Evolutionary conservation across 73 alveolate species (phyloP).

Genomic region (Blepharisma japonicum): DNA sequence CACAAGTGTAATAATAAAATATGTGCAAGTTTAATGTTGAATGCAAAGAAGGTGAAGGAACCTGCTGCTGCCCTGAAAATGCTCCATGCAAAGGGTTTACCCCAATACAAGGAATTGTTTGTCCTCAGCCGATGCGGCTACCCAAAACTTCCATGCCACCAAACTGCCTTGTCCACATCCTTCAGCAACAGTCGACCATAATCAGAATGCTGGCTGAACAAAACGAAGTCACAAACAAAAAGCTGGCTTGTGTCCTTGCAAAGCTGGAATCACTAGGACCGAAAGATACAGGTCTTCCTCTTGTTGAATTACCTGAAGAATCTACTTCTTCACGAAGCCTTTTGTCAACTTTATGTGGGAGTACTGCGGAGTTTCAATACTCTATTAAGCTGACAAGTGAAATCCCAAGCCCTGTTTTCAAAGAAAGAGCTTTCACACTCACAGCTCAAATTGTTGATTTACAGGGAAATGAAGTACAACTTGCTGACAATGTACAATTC

Average conservation of each 20-base stretch:
- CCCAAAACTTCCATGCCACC: no score
- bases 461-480: background rate
- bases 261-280: background rate
- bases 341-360: background rate
- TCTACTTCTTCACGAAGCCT: background rate
- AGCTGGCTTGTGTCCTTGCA: no score
- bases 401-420: background rate
- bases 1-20: no score
- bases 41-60: no score
- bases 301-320: background rate
- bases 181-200: background rate
- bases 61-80: no score
- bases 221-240: background rate
- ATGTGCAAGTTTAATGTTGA: no score
- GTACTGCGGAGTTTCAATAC: background rate
- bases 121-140: no score
- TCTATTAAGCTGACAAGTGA: background rate
- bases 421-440: conserved; percentile 24
- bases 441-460: background rate
- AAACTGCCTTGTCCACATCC: no score
- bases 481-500: background rate
- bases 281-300: background rate
- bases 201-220: conserved; percentile 10
- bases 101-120: no score
- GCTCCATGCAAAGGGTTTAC: no score